A percentile compares a stretch with the other conserved stretches of the same genome.
Conservation (phyloP, 257 asterid genomes). For the Solanum pennellii region DNA sequence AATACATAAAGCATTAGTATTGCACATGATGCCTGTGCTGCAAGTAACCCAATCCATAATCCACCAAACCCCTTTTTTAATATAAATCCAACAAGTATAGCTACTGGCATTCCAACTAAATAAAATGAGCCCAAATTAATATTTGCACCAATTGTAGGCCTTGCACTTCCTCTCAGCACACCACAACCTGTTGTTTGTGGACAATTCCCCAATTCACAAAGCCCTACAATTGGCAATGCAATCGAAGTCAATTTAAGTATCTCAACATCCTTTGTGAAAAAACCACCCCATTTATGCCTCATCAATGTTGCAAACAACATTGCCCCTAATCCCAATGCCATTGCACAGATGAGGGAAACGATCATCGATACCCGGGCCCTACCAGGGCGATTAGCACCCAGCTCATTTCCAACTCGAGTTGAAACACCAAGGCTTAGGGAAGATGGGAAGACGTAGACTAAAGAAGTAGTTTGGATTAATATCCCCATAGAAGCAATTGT, state of each 20-base stretch:
- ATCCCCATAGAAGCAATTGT: conserved; percentile 91
- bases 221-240: conserved; percentile 81
- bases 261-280: conserved; percentile 58
- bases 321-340: conserved; percentile 49
- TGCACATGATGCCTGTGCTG: conserved; percentile 92
- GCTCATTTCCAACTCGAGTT: conserved; percentile 64
- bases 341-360: conserved; percentile 39
- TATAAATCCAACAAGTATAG: conserved; percentile 59
- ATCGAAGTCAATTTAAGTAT: conserved; percentile 56
- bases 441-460: conserved; percentile 83
- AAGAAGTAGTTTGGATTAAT: conserved; percentile 70
- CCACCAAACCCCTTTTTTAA: conserved; percentile 72
- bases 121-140: conserved; percentile 85
- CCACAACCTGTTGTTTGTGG: conserved; percentile 98
- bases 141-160: conserved; percentile 76
- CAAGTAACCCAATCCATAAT: conserved; percentile 78
- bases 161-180: conserved; percentile 73
- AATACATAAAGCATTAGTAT: conserved; percentile 51
- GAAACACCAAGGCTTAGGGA: conserved; percentile 78
- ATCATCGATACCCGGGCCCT: conserved; percentile 54
- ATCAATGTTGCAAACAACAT: conserved; percentile 53
- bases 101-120: conserved; percentile 91
- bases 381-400: conserved; percentile 63
- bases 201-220: conserved; percentile 91
- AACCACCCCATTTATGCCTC: conserved; percentile 61